Evolutionary conservation across 139 green algal genomes (phyloP).

Genomic region (Desmodesmus armatus): DNA sequence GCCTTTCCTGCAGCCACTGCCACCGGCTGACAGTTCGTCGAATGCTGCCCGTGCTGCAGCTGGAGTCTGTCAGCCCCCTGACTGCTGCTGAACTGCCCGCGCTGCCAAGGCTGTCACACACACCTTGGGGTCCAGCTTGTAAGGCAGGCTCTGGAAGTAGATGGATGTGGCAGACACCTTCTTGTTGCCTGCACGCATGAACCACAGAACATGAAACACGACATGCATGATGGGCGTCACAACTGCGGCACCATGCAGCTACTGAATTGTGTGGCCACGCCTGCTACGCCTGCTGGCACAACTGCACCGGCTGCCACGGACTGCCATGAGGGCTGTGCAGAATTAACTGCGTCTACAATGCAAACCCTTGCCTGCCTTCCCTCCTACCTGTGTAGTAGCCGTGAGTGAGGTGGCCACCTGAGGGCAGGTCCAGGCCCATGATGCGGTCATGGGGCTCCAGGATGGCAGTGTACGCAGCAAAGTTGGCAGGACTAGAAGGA

Average conservation of each 20-base stretch:
- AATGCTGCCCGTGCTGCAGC: background rate
- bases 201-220: no score
- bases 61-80: background rate
- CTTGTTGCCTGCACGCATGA: no score
- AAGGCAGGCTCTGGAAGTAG: slow-evolving; percentile 96
- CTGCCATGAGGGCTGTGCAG: no score
- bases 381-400: slow-evolving; percentile 82
- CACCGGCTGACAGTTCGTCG: background rate
- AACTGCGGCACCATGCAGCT: no score
- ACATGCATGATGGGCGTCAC: no score
- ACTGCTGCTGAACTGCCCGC: background rate
- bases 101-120: background rate
- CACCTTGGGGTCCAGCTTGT: slow-evolving; percentile 91
- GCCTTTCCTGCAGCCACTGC: no score
- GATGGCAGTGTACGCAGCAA: slow-evolving; percentile 98
- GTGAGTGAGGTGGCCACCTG: slow-evolving; percentile 97
- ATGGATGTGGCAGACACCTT: slow-evolving; percentile 98
- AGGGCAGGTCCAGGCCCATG: slow-evolving; percentile 98
- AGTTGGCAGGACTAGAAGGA: slow-evolving; percentile 91
- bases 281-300: background rate
- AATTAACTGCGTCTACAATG: no score
- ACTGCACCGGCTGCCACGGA: no score
- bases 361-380: no score
- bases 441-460: slow-evolving; percentile 98
- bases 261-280: no score